Evolutionary conservation across 1,284 basidiomycete genomes (phyloP).

Genomic region (Rugosomyces carneus): DNA sequence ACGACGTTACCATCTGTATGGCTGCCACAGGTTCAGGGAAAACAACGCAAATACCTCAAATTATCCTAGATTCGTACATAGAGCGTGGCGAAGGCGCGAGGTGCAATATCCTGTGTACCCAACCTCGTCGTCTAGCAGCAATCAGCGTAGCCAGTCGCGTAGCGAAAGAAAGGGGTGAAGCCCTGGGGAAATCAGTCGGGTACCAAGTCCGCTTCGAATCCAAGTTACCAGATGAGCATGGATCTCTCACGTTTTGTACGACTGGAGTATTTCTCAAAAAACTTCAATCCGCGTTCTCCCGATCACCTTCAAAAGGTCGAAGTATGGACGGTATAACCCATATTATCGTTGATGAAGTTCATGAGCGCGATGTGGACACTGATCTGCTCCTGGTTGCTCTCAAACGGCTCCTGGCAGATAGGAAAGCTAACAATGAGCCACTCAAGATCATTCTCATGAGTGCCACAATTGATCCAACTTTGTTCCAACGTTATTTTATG

Average conservation of each 20-base stretch:
- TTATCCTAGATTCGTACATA: slow-evolving; percentile 86
- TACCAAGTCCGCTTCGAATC: slow-evolving; percentile 93
- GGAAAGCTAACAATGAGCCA: slow-evolving; percentile 68
- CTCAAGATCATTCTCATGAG: slow-evolving; percentile 94
- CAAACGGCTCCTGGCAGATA: slow-evolving; percentile 78
- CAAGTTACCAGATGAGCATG: slow-evolving; percentile 76
- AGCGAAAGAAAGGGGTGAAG: slow-evolving; percentile 83
- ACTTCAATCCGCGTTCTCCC: slow-evolving; percentile 73
- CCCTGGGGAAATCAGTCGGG: slow-evolving; percentile 70
- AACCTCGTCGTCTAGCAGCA: slow-evolving; percentile 89
- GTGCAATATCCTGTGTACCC: slow-evolving; percentile 93
- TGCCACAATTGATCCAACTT: slow-evolving; percentile 86
- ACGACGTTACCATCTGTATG: slow-evolving; percentile 92
- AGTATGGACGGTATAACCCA: slow-evolving; percentile 84
- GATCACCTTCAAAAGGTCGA: slow-evolving; percentile 26
- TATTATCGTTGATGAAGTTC: slow-evolving; percentile 93
- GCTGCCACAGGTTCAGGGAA: slow-evolving; percentile 95
- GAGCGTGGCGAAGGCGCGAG: slow-evolving; percentile 71
- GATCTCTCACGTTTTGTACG: slow-evolving; percentile 91
- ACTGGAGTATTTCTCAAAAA: slow-evolving; percentile 88
- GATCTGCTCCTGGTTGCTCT: slow-evolving; percentile 90
- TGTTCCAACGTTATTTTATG: slow-evolving; percentile 87
- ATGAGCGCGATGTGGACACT: slow-evolving; percentile 94
- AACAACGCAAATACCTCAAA: slow-evolving; percentile 93
- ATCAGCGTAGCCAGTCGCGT: slow-evolving; percentile 92